A percentile compares a stretch with the other conserved stretches of the same genome.
Evolutionary conservation across 2,329 filamentous ascomycete species (phyloP).

Genomic region (Drechslera avenae): DNA sequence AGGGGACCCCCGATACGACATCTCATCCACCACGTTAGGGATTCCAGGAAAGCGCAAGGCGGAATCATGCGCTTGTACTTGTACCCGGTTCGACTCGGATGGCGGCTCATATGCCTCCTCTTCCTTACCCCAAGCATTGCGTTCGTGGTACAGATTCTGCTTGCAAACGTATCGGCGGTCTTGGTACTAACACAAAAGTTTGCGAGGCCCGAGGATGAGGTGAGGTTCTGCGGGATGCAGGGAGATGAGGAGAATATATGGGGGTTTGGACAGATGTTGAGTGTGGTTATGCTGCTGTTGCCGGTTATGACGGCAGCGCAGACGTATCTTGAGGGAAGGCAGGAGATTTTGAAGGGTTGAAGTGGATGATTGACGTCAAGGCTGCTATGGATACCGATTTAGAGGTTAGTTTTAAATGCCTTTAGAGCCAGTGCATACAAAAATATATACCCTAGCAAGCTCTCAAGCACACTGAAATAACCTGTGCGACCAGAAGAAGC

Average conservation of each 20-base stretch:
- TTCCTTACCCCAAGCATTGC: constrained; percentile 38
- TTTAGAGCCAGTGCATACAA: no score
- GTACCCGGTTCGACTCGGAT: constrained; percentile 18
- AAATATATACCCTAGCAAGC: no score
- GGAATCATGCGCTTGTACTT: background rate
- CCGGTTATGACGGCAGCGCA: constrained; percentile 34
- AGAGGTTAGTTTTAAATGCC: no score
- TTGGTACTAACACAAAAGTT: constrained; percentile 39
- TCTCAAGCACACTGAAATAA: no score
- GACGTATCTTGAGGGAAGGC: constrained; percentile 36
- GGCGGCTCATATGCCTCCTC: constrained; percentile 25
- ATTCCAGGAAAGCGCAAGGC: constrained; percentile 5
- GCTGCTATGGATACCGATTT: no score
- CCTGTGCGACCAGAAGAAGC: no score
- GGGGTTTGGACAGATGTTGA: constrained; percentile 41
- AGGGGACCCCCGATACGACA: constrained; percentile 3
- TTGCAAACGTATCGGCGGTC: constrained; percentile 29
- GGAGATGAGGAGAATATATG: constrained; percentile 34
- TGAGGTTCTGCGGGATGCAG: constrained; percentile 30
- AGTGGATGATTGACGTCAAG: no score
- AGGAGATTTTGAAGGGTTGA: constrained; percentile 20
- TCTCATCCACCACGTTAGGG: constrained; percentile 13
- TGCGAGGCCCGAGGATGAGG: constrained; percentile 22
- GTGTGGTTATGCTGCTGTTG: constrained; percentile 36
- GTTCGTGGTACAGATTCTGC: constrained; percentile 34